Percentiles rank a stretch among this genome's conserved stretches.
Evolutionary conservation across 192 early-diverging fungal genomes (phyloP).

Genomic region (Rhizoclosmatium globosum): DNA sequence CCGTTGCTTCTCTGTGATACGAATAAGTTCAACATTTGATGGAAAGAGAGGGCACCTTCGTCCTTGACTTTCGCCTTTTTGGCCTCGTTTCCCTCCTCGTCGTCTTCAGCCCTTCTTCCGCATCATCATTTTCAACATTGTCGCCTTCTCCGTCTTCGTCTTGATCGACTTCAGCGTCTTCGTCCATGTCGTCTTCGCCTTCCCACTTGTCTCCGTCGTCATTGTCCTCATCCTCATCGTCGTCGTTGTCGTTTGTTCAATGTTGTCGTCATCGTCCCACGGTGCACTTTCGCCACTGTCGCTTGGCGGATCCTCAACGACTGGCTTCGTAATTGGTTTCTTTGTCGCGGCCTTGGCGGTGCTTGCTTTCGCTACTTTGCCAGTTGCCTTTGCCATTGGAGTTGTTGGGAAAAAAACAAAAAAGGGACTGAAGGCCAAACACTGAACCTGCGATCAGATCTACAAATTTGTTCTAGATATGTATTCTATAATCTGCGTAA

Average conservation of each 20-base stretch:
- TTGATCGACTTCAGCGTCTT: background rate
- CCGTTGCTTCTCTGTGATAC: slow-evolving; percentile 32
- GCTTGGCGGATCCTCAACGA: background rate
- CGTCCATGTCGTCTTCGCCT: slow-evolving; percentile 22
- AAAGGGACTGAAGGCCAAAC: background rate
- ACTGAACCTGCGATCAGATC: background rate
- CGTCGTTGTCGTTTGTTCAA: background rate
- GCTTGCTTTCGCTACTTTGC: background rate
- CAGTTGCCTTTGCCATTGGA: background rate
- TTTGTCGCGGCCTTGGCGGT: background rate
- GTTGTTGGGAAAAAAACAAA: background rate
- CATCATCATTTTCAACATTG: slow-evolving; percentile 35
- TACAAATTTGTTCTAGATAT: background rate
- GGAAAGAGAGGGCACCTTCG: slow-evolving; percentile 4
- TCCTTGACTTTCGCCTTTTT: slow-evolving; percentile 24
- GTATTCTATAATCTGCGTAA: slow-evolving; percentile 36
- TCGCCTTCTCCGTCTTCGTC: slow-evolving; percentile 1
- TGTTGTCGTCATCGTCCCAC: slow-evolving; percentile 11
- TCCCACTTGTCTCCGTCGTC: slow-evolving; percentile 4
- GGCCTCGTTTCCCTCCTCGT: slow-evolving; percentile 14
- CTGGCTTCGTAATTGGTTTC: background rate
- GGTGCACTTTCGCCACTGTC: background rate
- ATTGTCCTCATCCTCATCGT: background rate
- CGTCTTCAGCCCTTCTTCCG: slow-evolving; percentile 11
- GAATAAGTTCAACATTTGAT: background rate